Evolutionary conservation across 208 protist species (phyloP).

Genomic region (Leptomonas pyrrhocoris): DNA sequence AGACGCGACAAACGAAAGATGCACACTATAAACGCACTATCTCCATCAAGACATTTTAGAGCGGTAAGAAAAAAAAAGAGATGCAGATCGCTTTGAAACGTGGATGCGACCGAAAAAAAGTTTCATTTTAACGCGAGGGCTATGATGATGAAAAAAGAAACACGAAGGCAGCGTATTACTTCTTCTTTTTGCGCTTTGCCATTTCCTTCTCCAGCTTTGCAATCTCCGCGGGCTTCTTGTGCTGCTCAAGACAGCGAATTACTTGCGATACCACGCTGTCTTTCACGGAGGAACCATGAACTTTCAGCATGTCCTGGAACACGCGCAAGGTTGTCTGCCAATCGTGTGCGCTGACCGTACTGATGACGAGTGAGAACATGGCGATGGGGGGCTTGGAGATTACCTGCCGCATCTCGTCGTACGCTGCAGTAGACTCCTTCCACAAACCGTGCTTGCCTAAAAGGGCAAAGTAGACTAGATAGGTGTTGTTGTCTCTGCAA

Average conservation of each 20-base stretch:
- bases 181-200: slow-evolving; percentile 71
- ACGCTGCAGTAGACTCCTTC: slow-evolving; percentile 58
- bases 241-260: slow-evolving; percentile 69
- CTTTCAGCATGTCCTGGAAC: slow-evolving; percentile 75
- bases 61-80: too few species aligned
- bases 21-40: not conserved
- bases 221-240: slow-evolving; percentile 63
- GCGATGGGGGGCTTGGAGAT: slow-evolving; percentile 55
- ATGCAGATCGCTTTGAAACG: too few species aligned
- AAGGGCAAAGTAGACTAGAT: slow-evolving; percentile 76
- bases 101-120: too few species aligned
- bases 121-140: not conserved
- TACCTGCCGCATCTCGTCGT: slow-evolving; percentile 49
- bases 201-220: slow-evolving; percentile 74
- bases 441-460: slow-evolving; percentile 70
- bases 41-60: too few species aligned
- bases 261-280: slow-evolving; percentile 81
- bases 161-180: slow-evolving; percentile 19
- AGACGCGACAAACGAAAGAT: not conserved
- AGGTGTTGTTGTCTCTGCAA: slow-evolving; percentile 73
- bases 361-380: slow-evolving; percentile 74
- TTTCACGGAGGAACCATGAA: slow-evolving; percentile 71
- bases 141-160: slow-evolving; percentile 8
- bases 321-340: slow-evolving; percentile 70
- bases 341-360: slow-evolving; percentile 55